A percentile compares a stretch with the other conserved stretches of the same genome.
phyloP scores from a whole-genome alignment of 768 basidiomycete species.

The Boletus rubroflammeus region DNA sequence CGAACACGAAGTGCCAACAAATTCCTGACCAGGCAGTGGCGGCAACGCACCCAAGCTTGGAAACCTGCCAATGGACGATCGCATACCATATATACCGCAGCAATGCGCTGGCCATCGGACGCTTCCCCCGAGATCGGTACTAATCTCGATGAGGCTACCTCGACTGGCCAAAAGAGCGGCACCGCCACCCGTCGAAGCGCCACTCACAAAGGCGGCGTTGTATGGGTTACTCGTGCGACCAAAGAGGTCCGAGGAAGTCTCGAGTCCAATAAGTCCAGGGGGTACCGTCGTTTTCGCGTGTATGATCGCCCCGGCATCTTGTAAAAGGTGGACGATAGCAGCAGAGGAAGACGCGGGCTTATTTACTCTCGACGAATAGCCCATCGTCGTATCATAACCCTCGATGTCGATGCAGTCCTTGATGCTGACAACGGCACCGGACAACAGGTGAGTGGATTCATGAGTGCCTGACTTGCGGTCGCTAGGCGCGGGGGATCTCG shows the following conservation, averaged over 20 bases:
- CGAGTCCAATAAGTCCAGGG: constrained; percentile 39
- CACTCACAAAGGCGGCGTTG: constrained; percentile 38
- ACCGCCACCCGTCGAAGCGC: constrained; percentile 53
- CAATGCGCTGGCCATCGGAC: constrained; percentile 46
- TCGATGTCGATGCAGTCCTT: constrained; percentile 47
- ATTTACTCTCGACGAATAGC: constrained; percentile 38
- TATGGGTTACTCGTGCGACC: constrained; percentile 48
- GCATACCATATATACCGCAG: constrained; percentile 45
- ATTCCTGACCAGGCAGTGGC: constrained; percentile 38
- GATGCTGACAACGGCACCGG: constrained; percentile 47
- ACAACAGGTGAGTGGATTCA: constrained; percentile 27
- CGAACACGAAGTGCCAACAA: constrained; percentile 34
- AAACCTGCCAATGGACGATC: constrained; percentile 37
- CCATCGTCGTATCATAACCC: constrained; percentile 46
- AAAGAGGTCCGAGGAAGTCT: constrained; percentile 42
- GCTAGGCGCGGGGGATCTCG: constrained; percentile 6
- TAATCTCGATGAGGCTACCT: constrained; percentile 44
- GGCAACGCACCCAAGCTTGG: constrained; percentile 31
- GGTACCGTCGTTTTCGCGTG: constrained; percentile 44
- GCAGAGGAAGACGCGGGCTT: constrained; percentile 34
- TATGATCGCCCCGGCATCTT: constrained; percentile 41
- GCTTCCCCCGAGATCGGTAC: constrained; percentile 50
- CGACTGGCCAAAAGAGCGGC: constrained; percentile 44
- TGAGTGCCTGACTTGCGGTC: not conserved
- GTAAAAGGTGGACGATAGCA: constrained; percentile 38